Evolutionary conservation across 805 yeast genomes (phyloP), one percentile per base, ranked within the genome.

Genomic region (Kuraishia molischiana): DNA sequence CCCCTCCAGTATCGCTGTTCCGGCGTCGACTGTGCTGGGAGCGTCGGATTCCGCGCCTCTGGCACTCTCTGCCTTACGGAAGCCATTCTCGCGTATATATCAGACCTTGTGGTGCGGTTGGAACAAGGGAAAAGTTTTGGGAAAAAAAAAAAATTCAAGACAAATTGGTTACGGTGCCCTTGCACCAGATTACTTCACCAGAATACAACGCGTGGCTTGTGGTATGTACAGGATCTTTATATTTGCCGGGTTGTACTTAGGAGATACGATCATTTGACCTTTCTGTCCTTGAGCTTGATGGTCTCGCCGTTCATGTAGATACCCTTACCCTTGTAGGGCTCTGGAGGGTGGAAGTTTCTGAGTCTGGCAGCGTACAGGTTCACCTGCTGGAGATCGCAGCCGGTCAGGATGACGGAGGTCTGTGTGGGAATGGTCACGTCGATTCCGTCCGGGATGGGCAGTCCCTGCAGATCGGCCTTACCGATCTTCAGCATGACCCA

Each of bases 251-350:
- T n/a, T n/a, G n/a, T n/a, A n/a, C n/a, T n/a, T n/a, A n/a, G n/a
- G n/a, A 8, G 10, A 36, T 20, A 19, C 15, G 22, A 33, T 56
- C 72, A 90, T 78, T 92, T 90, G 59, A 90, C 85, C 73, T 87
- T 90, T 73, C 85, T 85, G 49, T 81, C 85, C 73, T 92, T 92
- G 54, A 90, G 69, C 56, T 77, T 79, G 59, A 92, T 82, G 36
- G 94, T 86, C 66, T 92, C 97, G 53, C 78, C 83, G 59, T 89
- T 84, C 36, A 92, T 81, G 56, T 82, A 92, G 36, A 92, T 82
- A 54, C 99, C 99, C 51, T 94, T 94, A 56, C 98, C 98, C 66
- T 92, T 92, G 61, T 92, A 92, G 29, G 97, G 97, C 65, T 92
- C 99, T 34, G 99, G 99, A 43, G 95, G 95, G 57, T 85, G 85